Percentiles rank a stretch among this genome's conserved stretches.
These are phyloP conservation scores for Coccomyxa subellipsoidea DNA, from an alignment of 163 green algal species.

Conservation along the genomic window DNA sequence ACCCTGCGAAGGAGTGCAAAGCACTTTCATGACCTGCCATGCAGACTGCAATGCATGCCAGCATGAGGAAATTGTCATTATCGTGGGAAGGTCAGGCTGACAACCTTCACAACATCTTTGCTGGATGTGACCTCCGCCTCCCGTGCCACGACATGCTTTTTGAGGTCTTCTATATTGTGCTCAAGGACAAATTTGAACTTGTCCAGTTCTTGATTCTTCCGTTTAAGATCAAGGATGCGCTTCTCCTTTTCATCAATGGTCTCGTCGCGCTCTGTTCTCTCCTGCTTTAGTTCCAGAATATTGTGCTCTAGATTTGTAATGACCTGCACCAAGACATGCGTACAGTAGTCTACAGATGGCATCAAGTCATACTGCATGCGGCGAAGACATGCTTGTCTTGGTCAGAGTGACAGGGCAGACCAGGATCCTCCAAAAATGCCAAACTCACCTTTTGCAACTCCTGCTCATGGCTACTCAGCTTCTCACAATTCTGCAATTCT, in stretches of 20 bases:
- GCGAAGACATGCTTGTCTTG: neutral
- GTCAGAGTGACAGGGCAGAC: neutral
- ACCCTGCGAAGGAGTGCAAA: neutral
- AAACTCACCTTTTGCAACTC: slow-evolving; percentile 29
- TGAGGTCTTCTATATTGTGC: slow-evolving; percentile 94
- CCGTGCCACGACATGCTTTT: slow-evolving; percentile 84
- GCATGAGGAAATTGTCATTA: neutral
- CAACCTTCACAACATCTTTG: slow-evolving; percentile 61
- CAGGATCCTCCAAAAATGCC: neutral
- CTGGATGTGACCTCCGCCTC: slow-evolving; percentile 79
- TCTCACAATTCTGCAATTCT: slow-evolving; percentile 72
- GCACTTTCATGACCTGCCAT: neutral
- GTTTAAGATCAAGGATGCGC: slow-evolving; percentile 92
- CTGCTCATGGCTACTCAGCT: slow-evolving; percentile 65
- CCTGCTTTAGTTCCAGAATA: slow-evolving; percentile 75
- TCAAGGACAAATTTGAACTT: slow-evolving; percentile 97
- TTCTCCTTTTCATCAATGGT: slow-evolving; percentile 92
- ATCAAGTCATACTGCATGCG: neutral
- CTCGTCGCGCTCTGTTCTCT: slow-evolving; percentile 84
- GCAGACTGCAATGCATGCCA: neutral
- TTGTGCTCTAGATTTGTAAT: slow-evolving; percentile 81
- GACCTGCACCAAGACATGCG: no score
- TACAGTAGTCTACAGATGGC: no score
- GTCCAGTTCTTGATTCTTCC: slow-evolving; percentile 77
- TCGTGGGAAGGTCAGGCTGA: neutral